A percentile compares a stretch with the other conserved stretches of the same genome.
These are phyloP conservation scores for Saturnispora sekii DNA, from an alignment of 805 yeast species.

Conservation along the genomic window DNA sequence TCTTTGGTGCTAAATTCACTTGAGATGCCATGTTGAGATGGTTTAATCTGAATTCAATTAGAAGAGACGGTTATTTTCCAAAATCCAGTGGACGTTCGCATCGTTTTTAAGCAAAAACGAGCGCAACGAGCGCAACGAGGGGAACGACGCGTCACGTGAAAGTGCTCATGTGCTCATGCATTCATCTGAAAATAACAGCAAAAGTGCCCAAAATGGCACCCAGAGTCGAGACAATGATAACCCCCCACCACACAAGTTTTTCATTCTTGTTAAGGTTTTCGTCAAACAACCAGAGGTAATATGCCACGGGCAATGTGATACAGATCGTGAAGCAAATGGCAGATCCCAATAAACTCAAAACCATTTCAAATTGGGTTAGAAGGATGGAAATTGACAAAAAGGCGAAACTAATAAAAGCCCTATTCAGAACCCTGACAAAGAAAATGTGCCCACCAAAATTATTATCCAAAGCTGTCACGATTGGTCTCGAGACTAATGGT, in stretches of 20 bases:
- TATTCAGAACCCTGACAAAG: constrained; percentile 17
- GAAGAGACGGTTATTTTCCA: too few relatives aligned
- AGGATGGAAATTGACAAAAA: constrained; percentile 52
- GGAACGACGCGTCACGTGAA: neutral
- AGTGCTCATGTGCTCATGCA: too few relatives aligned
- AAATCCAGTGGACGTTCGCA: neutral
- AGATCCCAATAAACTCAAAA: constrained; percentile 76
- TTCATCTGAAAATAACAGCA: constrained; percentile 31
- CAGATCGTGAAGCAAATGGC: constrained; percentile 74
- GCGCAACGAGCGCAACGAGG: constrained; percentile 2
- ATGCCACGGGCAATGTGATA: constrained; percentile 64
- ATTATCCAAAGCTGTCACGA: constrained; percentile 56
- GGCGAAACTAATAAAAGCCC: constrained; percentile 41
- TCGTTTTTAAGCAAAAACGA: neutral
- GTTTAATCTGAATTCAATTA: neutral
- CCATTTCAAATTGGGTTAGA: constrained; percentile 71
- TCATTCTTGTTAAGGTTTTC: constrained; percentile 28
- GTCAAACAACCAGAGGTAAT: constrained; percentile 52
- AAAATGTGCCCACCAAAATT: neutral
- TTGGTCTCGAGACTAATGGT: constrained; percentile 77
- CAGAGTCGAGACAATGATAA: constrained; percentile 33
- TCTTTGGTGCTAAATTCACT: constrained; percentile 39
- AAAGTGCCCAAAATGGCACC: constrained; percentile 53
- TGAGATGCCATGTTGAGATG: constrained; percentile 8
- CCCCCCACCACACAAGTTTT: neutral